Evolutionary conservation across 495 filamentous ascomycete species (phyloP).

Genomic region (Penicillium chermesinum): DNA sequence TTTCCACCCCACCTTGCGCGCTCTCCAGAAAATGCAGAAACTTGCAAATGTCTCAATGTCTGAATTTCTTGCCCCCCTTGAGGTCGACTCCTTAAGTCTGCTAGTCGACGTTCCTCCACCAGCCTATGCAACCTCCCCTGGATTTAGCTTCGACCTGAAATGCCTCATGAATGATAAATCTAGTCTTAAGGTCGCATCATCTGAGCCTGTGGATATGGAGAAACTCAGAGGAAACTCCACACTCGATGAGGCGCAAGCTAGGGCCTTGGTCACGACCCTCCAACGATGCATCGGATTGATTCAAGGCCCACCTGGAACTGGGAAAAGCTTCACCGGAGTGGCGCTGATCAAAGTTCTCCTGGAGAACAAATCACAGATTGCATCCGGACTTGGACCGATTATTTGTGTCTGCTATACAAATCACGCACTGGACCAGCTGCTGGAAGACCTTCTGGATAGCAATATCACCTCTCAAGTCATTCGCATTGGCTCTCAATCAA

Average conservation of each 20-base stretch:
- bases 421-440: slow-evolving; percentile 2
- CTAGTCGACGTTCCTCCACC: slow-evolving; percentile 35
- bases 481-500: slow-evolving; percentile 13
- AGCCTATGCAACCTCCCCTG: slow-evolving; percentile 43
- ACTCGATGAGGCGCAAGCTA: slow-evolving; percentile 56
- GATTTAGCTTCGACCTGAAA: slow-evolving; percentile 51
- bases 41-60: not conserved
- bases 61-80: not conserved
- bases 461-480: slow-evolving; percentile 6
- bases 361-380: not conserved
- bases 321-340: slow-evolving; percentile 8
- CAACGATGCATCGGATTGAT: slow-evolving; percentile 36
- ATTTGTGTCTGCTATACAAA: slow-evolving; percentile 5
- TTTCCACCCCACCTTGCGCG: not conserved
- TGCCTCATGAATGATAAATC: slow-evolving; percentile 37
- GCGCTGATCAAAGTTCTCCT: slow-evolving; percentile 5
- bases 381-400: not conserved
- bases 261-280: slow-evolving; percentile 52
- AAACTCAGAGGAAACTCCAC: slow-evolving; percentile 38
- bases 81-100: not conserved
- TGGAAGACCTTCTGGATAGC: not conserved
- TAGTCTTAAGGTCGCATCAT: slow-evolving; percentile 25
- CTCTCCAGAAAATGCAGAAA: slow-evolving; percentile 4
- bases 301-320: slow-evolving; percentile 13
- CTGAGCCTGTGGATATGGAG: slow-evolving; percentile 34